Base-by-base conservation (phyloP, 2,329 filamentous ascomycete species). In the Harringtonia aguacate region DNA sequence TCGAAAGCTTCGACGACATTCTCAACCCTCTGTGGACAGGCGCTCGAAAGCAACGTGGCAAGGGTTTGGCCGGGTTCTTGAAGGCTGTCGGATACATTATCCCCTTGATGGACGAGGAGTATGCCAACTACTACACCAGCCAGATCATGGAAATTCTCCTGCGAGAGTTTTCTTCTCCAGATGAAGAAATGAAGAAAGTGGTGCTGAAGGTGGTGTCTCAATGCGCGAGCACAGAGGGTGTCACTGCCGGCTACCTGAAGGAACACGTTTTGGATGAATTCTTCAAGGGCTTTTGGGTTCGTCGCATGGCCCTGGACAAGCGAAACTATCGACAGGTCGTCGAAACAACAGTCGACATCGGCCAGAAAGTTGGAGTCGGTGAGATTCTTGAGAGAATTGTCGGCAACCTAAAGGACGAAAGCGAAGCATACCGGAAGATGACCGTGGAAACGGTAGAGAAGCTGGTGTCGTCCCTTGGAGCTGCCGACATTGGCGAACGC, bases 121-220 rank as follows among this genome's bases (percentile, higher is more conserved):
- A 95, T 61, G 90, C 92, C 64, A 97, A 95, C 61, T 98, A 98
- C 67, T 98, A 98, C 59, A 97, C 92, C 9, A 86, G 81, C 53
- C 89, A 98, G 63, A 95, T 98, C 56, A 97, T 98, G 90, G 92
- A 97, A 63, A 97, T 97, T 56, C 69, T 98, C 14, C 77, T 97
- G 27, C 81, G 92, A 56, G 92, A 98, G 60, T 98, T 98, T 58
- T 85, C 88, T 8, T 95, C 90, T 1, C 92, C 92, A 0, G 92
- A 98, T 53, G 92, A 98, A 63, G 92, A 98, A 64, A 98, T 98
- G 92, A 98, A 97, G 68, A 98, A 98, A 69, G 92, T 98, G 1
- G 92, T 98, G 8, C 69, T 98, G 46, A 97, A 97, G 65, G 92
- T 98, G 24, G 81, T 98, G 15, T 95, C 89, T 17, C 92, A 98